Base-by-base conservation (phyloP, 1,284 basidiomycete species). In the Ganoderma leucocontextum region DNA sequence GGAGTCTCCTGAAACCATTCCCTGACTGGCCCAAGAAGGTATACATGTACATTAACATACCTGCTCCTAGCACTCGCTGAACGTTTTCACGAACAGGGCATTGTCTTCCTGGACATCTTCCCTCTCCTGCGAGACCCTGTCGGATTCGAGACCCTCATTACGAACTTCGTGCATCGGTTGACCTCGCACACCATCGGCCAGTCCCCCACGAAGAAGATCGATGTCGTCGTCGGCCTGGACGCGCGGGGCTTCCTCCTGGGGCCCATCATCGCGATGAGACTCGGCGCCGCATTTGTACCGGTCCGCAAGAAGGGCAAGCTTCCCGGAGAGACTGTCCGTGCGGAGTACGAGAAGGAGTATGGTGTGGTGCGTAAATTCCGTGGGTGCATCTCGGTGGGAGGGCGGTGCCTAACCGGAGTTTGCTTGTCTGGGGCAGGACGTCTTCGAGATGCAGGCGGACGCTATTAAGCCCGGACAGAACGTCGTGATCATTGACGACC, bases 211-310 rank as follows among this genome's bases (percentile, higher is more conserved):
- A 88, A 88, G 75, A 95, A 93, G 81, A 91, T 99, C 73, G 97
- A 99, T 81, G 94, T 95, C 62, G 88, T 99, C 70, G 96, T 99
- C 66, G 98, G 96, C 44, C 87, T 99, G 55, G 98, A 99, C 80
- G 97, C 97, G 22, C 88, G 98, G 68, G 98, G 98, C 9, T 99
- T 99, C 85, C 87, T 99, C 62, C 83, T 99, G 19, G 98, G 97
- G 0, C 98, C 98, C 4, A 88, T 95, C 74, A 89, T 99, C 75
- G 98, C 98, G 12, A 83, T 96, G 76, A 86, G 97, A 66, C 84
- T 99, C 44, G 95, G 95, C 33, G 96, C 96, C 2, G 95, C 95
- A 12, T 99, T 99, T 76, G 96, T 99, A 1, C 97, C 98, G 25
- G 96, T 99, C 29, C 88, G 98, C 71, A 99, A 99, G 83, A 84